Percentiles rank a stretch among this genome's conserved stretches.
Evolutionary conservation across 2,329 filamentous ascomycete genomes (phyloP).

Genomic region (Aspergillus aculeatus): DNA sequence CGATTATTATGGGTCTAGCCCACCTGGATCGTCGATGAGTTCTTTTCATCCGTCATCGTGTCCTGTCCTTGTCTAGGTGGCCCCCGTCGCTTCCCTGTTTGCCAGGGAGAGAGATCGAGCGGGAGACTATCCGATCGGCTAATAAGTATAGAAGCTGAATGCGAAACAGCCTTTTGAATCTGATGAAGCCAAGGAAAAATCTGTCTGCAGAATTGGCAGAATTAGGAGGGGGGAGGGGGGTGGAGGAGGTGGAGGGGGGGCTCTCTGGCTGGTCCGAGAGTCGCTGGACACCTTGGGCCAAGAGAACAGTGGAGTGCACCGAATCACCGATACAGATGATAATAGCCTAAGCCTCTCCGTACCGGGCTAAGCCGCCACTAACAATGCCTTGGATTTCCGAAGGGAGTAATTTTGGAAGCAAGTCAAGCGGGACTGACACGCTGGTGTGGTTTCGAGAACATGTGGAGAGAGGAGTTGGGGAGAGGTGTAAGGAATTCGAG

Average conservation of each 20-base stretch:
- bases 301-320: neutral
- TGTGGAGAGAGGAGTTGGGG: neutral
- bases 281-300: neutral
- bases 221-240: too few species aligned
- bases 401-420: neutral
- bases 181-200: neutral
- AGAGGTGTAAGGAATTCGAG: neutral
- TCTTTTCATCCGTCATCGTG: constrained; percentile 6
- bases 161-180: neutral
- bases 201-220: neutral
- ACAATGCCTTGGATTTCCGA: neutral
- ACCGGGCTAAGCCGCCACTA: constrained; percentile 7
- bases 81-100: neutral
- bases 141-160: neutral
- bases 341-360: neutral
- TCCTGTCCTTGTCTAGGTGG: neutral
- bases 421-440: neutral
- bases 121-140: neutral
- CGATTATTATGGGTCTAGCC: constrained; percentile 3
- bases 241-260: neutral
- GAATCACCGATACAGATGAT: neutral
- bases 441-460: neutral
- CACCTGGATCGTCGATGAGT: constrained; percentile 8
- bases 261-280: constrained; percentile 7
- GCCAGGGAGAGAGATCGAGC: neutral